Percentiles rank a stretch among this genome's conserved stretches.
Evolutionary conservation across 371 early-diverging fungal genomes (phyloP).

Genomic region (Mortierella sp.): DNA sequence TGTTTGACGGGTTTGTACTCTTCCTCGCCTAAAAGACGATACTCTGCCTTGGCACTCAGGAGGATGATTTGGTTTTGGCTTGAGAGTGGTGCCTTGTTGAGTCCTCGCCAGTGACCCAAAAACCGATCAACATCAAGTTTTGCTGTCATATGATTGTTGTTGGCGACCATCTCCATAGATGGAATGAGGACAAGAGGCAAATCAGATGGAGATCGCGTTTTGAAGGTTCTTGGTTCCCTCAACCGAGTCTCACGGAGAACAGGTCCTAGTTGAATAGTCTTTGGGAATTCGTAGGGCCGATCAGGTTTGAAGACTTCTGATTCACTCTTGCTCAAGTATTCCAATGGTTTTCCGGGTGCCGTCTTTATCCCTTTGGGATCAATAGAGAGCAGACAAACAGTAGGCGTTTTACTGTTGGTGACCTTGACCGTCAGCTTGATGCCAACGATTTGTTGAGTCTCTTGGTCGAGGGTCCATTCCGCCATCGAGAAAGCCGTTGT

Average conservation of each 20-base stretch:
- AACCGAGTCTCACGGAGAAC: slow-evolving; percentile 2
- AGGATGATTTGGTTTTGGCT: slow-evolving; percentile 30
- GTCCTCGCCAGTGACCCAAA: slow-evolving; percentile 21
- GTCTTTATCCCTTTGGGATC: slow-evolving; percentile 21
- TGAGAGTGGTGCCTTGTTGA: slow-evolving; percentile 18
- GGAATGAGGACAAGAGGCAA: slow-evolving; percentile 12
- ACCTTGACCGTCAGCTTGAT: slow-evolving; percentile 32
- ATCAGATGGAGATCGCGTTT: slow-evolving; percentile 11
- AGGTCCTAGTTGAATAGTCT: slow-evolving; percentile 31
- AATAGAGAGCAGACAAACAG: slow-evolving; percentile 25
- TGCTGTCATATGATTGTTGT: slow-evolving; percentile 26
- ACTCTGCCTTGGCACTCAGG: slow-evolving; percentile 25
- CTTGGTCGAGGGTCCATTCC: slow-evolving; percentile 37
- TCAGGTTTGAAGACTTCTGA: slow-evolving; percentile 31
- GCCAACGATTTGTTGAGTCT: slow-evolving; percentile 23
- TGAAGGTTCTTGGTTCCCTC: slow-evolving; percentile 21
- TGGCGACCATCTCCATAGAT: slow-evolving; percentile 13
- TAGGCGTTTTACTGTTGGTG: slow-evolving; percentile 14
- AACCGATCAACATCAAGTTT: slow-evolving; percentile 10
- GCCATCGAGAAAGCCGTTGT: slow-evolving; percentile 25
- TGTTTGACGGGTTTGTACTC: slow-evolving; percentile 25
- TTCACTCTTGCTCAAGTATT: slow-evolving; percentile 9
- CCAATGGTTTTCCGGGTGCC: slow-evolving; percentile 14
- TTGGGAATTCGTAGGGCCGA: slow-evolving; percentile 36
- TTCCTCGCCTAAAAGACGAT: slow-evolving; percentile 48